These are phyloP conservation scores for Keithomyces neogunnii DNA, from an alignment of 2,329 filamentous ascomycete species.

Conservation along the genomic window DNA sequence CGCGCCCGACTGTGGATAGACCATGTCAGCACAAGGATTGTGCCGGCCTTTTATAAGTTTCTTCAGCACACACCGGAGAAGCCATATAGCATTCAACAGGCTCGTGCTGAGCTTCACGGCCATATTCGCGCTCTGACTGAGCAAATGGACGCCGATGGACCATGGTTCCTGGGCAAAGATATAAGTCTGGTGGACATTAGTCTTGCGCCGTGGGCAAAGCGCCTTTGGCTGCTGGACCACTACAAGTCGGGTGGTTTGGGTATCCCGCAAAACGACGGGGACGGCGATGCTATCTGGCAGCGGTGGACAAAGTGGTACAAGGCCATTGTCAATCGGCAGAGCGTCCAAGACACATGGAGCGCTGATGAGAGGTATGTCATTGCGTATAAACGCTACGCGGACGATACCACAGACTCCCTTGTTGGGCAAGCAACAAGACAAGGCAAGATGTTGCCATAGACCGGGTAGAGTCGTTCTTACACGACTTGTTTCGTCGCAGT, in stretches of 20 bases:
- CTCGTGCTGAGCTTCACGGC: slow-evolving; percentile 47
- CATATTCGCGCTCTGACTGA: slow-evolving; percentile 51
- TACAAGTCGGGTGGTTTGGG: slow-evolving; percentile 54
- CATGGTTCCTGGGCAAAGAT: slow-evolving; percentile 57
- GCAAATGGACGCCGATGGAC: slow-evolving; percentile 49
- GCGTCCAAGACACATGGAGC: slow-evolving; percentile 60
- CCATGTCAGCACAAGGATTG: slow-evolving; percentile 57
- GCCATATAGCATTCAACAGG: slow-evolving; percentile 39
- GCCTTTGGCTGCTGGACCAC: slow-evolving; percentile 66
- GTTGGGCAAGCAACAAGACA: slow-evolving; percentile 54
- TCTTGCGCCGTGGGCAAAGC: slow-evolving; percentile 63
- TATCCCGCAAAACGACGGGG: slow-evolving; percentile 41
- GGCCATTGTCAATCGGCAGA: slow-evolving; percentile 50
- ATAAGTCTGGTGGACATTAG: slow-evolving; percentile 63
- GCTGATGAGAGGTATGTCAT: slow-evolving; percentile 57
- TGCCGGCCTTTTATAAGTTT: slow-evolving; percentile 60
- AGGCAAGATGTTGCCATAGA: slow-evolving; percentile 49
- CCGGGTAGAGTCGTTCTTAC: neutral
- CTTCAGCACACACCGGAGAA: slow-evolving; percentile 47
- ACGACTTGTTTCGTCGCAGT: neutral
- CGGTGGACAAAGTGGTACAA: slow-evolving; percentile 58
- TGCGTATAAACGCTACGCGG: slow-evolving; percentile 60
- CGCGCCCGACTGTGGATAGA: slow-evolving; percentile 65
- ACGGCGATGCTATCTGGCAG: slow-evolving; percentile 50
- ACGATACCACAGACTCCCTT: slow-evolving; percentile 54